phyloP scores from a whole-genome alignment of 2,329 filamentous ascomycete genomes.

The Tolypocladium cylindrosporum region DNA sequence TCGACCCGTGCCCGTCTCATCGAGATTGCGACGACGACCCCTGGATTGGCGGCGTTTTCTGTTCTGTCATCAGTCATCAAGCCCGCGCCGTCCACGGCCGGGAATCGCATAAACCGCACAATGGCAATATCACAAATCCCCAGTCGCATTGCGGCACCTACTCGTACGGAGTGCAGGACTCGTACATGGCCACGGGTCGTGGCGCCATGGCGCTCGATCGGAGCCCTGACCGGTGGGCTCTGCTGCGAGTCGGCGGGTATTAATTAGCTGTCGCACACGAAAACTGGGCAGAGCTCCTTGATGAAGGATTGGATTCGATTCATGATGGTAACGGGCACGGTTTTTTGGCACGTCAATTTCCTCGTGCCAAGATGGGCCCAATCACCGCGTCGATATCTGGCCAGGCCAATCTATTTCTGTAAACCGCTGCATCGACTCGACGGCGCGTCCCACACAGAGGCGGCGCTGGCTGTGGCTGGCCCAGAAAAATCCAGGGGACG shows the following conservation, averaged over 20 bases:
- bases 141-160: too few species aligned
- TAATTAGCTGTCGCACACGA: neutral
- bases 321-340: too few species aligned
- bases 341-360: neutral
- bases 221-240: neutral
- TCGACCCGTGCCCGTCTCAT: slow-evolving; percentile 1
- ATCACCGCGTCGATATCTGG: too few species aligned
- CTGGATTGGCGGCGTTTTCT: neutral
- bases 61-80: neutral
- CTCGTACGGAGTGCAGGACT: too few species aligned
- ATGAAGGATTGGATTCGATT: too few species aligned
- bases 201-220: neutral
- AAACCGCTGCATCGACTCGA: too few species aligned
- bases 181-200: neutral
- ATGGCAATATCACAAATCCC: neutral
- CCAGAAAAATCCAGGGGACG: too few species aligned
- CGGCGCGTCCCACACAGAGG: too few species aligned
- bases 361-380: neutral
- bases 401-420: too few species aligned
- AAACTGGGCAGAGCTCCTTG: neutral
- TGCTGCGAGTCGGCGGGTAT: neutral
- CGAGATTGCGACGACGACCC: neutral
- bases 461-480: too few species aligned
- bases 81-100: neutral
- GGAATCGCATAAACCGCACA: neutral